Evolutionary conservation across 2,329 filamentous ascomycete species (phyloP), one percentile per base, ranked within the genome.

Genomic region (Exophiala oligosperma): DNA sequence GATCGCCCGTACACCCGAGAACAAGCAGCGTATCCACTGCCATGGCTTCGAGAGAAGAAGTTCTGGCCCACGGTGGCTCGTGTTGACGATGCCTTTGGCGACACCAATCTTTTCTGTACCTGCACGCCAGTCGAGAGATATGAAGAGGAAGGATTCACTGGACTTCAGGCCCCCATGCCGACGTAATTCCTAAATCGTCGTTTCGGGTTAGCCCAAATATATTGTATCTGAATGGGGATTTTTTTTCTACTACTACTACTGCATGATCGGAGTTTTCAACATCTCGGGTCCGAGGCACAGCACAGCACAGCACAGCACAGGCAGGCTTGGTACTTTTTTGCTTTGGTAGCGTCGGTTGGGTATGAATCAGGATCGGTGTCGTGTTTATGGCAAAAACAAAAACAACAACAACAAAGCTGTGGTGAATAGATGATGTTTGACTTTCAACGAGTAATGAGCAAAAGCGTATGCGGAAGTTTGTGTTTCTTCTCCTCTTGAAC

Each of bases 61-160:
- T 97, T 97, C 77, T 97, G 93, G 93, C 92, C 93, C 0, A 87
- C 80, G 37, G 91, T 96, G 12, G 91, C 89, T 5, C 83, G 93
- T 72, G 80, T 97, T 21, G 90, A 97, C 72, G 93, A 97, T 79
- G 90, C 90, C 11, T 96, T 91, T 69, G 92, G 92, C 59, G 92
- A 97, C 71, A 84, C 88, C 69, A 96, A 97, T 77, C 84, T 97
- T 61, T 96, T 96, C 82, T 97, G 92, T 80, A 95, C 91, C 8
- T 97, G 92, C 73, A 89, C 90, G 40, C 91, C 92, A 0, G 90
- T 96, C 6, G 89, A 91, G 74, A 76, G 79, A 26, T 65, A 57
- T 52, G 63, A 64, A 37, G 54, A 66, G 40, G 56, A 64, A 35
- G 49, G 55, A 1, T 23, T 57, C 32, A 63, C 62, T 12, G 57